Base-by-base conservation (phyloP, 208 protist species). In the Phytomonas sp. region DNA sequence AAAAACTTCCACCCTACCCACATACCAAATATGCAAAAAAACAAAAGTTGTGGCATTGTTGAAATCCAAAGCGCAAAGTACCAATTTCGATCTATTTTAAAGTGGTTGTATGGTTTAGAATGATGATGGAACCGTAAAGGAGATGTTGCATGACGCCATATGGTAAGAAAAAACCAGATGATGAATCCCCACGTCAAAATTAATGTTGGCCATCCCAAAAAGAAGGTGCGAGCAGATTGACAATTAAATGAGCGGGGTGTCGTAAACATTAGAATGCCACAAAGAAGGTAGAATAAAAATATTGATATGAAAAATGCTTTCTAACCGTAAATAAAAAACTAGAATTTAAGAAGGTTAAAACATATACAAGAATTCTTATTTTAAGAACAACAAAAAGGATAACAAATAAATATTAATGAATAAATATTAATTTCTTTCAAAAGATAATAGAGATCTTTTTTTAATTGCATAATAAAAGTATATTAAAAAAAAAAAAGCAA, bases 1-100 rank as follows among this genome's bases (percentile, higher is more conserved):
- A 77, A 81, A 33, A 74, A 74, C 59, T 74, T 76, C 73, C 77
- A 81, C 0, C 77, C 77, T 0, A 81, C 23, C 77, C 77, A 81
- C 26, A 56, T 76, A 1, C 59, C 76, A 19, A 75, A 76, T 32
- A 64, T 42, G 63, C 76, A 80, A 29, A 80, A 76, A 23, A 80
- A 65, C 11, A 80, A 59, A 2, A 80, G 65, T 49, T 76, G 76
- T 11, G 76, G 76, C 10, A 66, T 74, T n/a, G 73, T 66, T 4
- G 71, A 70, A 0, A 29, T 60, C 72, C 76, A 80, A 29, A 76
- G 71, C 29, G 74, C 75, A 0, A 72, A 68, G 49, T 79, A 65
- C 75, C 66, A 75, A 56, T 56, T 56, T 26, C 4, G 45, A 56
- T 56, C 45, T 26, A 56, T 56, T 56, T 26, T 56, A 26, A 56